Evolutionary conservation across 805 yeast genomes (phyloP), one percentile per base, ranked within the genome.

Genomic region (Hanseniaspora meyeri): DNA sequence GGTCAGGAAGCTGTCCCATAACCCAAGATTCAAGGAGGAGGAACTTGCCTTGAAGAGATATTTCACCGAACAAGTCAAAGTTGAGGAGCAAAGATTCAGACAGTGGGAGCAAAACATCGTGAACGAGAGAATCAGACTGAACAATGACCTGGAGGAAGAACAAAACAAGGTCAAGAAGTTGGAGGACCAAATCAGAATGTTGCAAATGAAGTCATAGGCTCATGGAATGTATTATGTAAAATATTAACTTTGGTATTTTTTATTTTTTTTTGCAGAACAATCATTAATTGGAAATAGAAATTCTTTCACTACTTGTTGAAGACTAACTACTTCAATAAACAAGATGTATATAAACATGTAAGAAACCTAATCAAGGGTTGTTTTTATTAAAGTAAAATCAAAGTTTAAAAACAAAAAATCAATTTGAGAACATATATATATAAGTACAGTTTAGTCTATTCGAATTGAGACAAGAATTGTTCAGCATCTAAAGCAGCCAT

Each of bases 401-500:
- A n/a, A n/a, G n/a, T n/a, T n/a, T n/a, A n/a, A 27, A 43, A 43
- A 43, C 24, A 27, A 20, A 43, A 43, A 43, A 43, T n/a, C n/a
- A 39, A 17, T n/a, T 17, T 11, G 3, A 17, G 24, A 8, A 45
- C 14, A 31, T 45, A 31, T 32, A n/a, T 43, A 16, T 43, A 16
- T 27, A 43, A 27, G 17, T 11, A 19, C 12, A 40, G 20, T 40
- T 24, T 24, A 24, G 14, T 36, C n/a, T 68, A 73, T 58, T 74
- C 77, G 55, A 66, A 64, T 62, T 86, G 95, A 48, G 91, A 74
- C 60, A 90, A 69, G 70, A 77, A 85, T 70, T 81, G 84, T 75
- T 90, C 97, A 67, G 91, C 87, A 66, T 93, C 97, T 60, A 93
- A 79, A 59, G 95, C 98, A 65, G 98, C 98, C 97, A 90, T 91